These are phyloP conservation scores for Phytophthora hybrid DNA, from an alignment of 352 stramenopile species.

Conservation along the genomic window DNA sequence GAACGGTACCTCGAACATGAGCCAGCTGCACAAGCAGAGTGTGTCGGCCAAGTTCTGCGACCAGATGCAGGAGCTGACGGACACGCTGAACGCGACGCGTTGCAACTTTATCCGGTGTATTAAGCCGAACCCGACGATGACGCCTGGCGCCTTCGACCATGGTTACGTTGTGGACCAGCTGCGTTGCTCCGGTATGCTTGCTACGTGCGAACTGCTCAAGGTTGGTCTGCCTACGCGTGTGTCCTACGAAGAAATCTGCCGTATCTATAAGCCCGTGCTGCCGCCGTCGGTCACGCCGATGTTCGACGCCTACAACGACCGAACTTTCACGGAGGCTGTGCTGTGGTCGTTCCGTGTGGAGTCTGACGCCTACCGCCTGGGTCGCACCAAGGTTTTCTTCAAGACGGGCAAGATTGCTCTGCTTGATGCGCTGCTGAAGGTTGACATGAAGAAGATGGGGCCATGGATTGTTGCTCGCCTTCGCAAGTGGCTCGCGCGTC, in stretches of 20 bases:
- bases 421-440: slow-evolving; percentile 87
- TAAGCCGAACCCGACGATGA: slow-evolving; percentile 91
- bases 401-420: slow-evolving; percentile 92
- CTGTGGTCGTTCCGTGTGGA: slow-evolving; percentile 93
- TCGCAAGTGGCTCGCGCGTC: slow-evolving; percentile 86
- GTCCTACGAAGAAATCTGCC: slow-evolving; percentile 90
- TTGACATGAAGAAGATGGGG: slow-evolving; percentile 92
- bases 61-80: slow-evolving; percentile 88
- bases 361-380: slow-evolving; percentile 86
- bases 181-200: slow-evolving; percentile 90
- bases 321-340: slow-evolving; percentile 89
- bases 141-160: slow-evolving; percentile 84
- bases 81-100: slow-evolving; percentile 85
- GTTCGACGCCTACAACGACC: slow-evolving; percentile 86
- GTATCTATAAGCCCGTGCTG: slow-evolving; percentile 87
- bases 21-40: slow-evolving; percentile 61
- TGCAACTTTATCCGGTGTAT: slow-evolving; percentile 93
- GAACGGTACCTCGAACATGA: slow-evolving; percentile 46
- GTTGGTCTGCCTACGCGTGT: slow-evolving; percentile 91
- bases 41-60: slow-evolving; percentile 88
- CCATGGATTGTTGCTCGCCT: slow-evolving; percentile 86
- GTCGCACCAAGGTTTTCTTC: slow-evolving; percentile 93
- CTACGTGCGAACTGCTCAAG: slow-evolving; percentile 93
- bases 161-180: slow-evolving; percentile 92
- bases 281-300: slow-evolving; percentile 79